Evolutionary conservation across 2,329 filamentous ascomycete genomes (phyloP).

Genomic region (Paracoccidioides brasiliensis): DNA sequence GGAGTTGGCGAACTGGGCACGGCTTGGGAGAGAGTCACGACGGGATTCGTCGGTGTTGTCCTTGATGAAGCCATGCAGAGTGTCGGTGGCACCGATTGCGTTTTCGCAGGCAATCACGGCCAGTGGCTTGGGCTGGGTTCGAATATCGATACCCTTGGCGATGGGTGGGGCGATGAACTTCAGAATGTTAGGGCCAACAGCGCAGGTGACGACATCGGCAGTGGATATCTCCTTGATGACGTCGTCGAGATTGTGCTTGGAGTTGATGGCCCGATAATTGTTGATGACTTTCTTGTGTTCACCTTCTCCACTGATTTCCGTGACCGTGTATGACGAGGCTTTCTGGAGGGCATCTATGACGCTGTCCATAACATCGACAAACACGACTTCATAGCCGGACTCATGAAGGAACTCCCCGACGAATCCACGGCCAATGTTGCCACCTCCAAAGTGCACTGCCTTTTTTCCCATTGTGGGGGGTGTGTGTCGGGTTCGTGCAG

Average conservation of each 20-base stretch:
- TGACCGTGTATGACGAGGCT: constrained; percentile 71
- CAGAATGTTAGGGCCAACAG: constrained; percentile 89
- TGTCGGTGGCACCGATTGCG: constrained; percentile 86
- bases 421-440: constrained; percentile 78
- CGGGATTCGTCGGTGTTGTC: constrained; percentile 57
- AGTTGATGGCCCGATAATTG: constrained; percentile 96
- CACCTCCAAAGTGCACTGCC: constrained; percentile 74
- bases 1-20: constrained; percentile 88
- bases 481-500: not conserved
- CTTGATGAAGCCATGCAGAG: constrained; percentile 69
- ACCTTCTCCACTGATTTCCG: constrained; percentile 77
- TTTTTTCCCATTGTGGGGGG: constrained; percentile 35
- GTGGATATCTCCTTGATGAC: constrained; percentile 74
- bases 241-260: constrained; percentile 66
- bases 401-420: constrained; percentile 87
- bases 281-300: constrained; percentile 71
- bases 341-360: constrained; percentile 70
- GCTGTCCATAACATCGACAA: constrained; percentile 80
- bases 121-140: constrained; percentile 52
- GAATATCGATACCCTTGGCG: constrained; percentile 78
- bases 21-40: constrained; percentile 53
- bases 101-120: constrained; percentile 98
- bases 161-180: constrained; percentile 94
- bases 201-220: constrained; percentile 88
- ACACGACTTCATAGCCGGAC: constrained; percentile 90